Evolutionary conservation across 176 grass and related monocot species (phyloP).

Genomic region (Triticum timopheevii): DNA sequence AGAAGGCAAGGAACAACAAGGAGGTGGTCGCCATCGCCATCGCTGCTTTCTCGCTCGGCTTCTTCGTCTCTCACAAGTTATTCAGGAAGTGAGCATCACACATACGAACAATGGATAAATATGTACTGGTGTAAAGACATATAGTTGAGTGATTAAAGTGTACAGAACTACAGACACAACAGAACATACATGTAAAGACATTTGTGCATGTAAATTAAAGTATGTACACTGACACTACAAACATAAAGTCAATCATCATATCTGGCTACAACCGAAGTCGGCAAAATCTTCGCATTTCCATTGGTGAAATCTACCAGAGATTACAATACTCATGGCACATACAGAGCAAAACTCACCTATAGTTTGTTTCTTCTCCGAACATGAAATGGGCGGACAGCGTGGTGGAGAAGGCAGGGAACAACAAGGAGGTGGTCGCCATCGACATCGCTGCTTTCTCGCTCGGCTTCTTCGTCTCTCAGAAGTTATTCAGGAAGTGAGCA

Average conservation of each 20-base stretch:
- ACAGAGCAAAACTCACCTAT: no score
- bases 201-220: no score
- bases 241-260: neutral
- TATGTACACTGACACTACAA: no score
- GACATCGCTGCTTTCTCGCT: conserved; percentile 34
- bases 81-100: conserved; percentile 10
- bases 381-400: conserved; percentile 30
- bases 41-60: conserved; percentile 42
- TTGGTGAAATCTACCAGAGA: no score
- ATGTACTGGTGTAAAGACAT: neutral
- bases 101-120: neutral
- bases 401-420: conserved; percentile 18
- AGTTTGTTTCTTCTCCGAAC: no score
- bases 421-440: conserved; percentile 38
- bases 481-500: conserved; percentile 22
- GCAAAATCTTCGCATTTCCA: neutral
- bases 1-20: conserved; percentile 39
- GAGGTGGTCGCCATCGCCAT: conserved; percentile 26
- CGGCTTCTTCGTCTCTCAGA: conserved; percentile 34
- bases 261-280: neutral
- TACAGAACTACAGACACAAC: neutral
- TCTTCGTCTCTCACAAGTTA: conserved; percentile 32
- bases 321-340: neutral
- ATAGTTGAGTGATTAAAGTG: neutral
- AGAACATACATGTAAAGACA: no score